Evolutionary conservation across 1,284 basidiomycete species (phyloP).

Genomic region (Tilletia caries): DNA sequence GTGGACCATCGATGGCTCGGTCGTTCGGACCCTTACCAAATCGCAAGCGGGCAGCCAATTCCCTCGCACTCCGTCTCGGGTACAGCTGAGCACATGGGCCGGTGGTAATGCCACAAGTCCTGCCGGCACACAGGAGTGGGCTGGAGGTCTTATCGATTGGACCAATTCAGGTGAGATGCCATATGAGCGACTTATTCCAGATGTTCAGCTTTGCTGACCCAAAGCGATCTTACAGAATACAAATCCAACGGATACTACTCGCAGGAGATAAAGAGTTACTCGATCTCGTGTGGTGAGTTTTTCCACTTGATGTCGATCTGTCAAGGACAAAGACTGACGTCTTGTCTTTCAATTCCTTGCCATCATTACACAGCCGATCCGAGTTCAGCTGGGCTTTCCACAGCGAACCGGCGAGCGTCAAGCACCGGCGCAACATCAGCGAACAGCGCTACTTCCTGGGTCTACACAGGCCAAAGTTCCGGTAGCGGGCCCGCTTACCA

Average conservation of each 20-base stretch:
- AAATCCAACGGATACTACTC: slow-evolving; percentile 38
- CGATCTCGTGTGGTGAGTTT: slow-evolving; percentile 27
- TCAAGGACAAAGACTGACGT: neutral
- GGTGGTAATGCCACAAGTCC: slow-evolving; percentile 31
- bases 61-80: slow-evolving; percentile 39
- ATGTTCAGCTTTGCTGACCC: neutral
- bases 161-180: slow-evolving; percentile 3
- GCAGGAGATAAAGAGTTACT: slow-evolving; percentile 41
- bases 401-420: slow-evolving; percentile 22
- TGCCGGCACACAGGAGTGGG: slow-evolving; percentile 36
- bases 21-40: slow-evolving; percentile 32
- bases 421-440: slow-evolving; percentile 29
- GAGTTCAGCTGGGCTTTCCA: neutral
- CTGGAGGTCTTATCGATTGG: slow-evolving; percentile 41
- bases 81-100: slow-evolving; percentile 43
- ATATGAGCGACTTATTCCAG: neutral
- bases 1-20: slow-evolving; percentile 39
- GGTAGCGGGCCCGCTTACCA: slow-evolving; percentile 28
- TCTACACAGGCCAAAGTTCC: slow-evolving; percentile 30
- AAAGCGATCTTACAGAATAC: slow-evolving; percentile 22
- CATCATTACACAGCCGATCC: slow-evolving; percentile 21
- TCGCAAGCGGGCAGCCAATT: slow-evolving; percentile 29
- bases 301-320: too few species aligned
- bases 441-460: slow-evolving; percentile 33
- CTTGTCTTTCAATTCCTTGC: slow-evolving; percentile 5